Percentiles rank a stretch among this genome's conserved stretches.
Conservation (phyloP, 1,284 basidiomycete genomes). For the Fomitopsis pinicola region DNA sequence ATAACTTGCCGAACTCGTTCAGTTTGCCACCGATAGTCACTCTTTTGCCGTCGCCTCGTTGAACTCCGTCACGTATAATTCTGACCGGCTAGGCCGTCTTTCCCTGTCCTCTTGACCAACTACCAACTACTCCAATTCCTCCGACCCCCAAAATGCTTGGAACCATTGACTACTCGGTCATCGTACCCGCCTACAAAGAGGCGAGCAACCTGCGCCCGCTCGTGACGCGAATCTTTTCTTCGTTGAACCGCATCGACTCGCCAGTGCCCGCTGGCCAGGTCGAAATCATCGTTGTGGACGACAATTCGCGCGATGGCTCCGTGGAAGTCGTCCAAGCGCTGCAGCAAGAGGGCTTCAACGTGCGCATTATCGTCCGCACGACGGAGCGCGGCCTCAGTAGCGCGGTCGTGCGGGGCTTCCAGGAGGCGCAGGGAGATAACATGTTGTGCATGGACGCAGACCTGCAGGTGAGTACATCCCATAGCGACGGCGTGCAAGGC, state of each 20-base stretch:
- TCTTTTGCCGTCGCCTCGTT: too few relatives aligned
- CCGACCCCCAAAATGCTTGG: neutral
- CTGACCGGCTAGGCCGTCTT: neutral
- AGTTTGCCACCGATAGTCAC: too few relatives aligned
- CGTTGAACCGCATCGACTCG: constrained; percentile 24
- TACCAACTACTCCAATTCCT: neutral
- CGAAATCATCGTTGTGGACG: constrained; percentile 45
- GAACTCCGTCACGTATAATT: neutral
- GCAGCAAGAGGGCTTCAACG: constrained; percentile 36
- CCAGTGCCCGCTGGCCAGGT: constrained; percentile 25
- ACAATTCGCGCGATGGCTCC: constrained; percentile 42
- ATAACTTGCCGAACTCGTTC: too few relatives aligned
- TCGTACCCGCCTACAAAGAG: constrained; percentile 46
- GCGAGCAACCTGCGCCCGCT: constrained; percentile 39
- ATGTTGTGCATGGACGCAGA: constrained; percentile 46
- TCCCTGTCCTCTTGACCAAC: neutral
- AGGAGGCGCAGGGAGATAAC: constrained; percentile 34
- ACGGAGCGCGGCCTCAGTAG: constrained; percentile 37
- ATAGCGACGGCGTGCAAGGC: neutral
- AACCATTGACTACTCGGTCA: constrained; percentile 32
- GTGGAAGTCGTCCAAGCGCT: constrained; percentile 35
- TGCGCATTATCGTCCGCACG: constrained; percentile 38
- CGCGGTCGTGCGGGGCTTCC: constrained; percentile 40
- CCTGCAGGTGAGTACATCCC: constrained; percentile 26
- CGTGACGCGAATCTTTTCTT: constrained; percentile 34